These are phyloP conservation scores for Cryoendolithus antarcticus DNA, from an alignment of 2,329 filamentous ascomycete genomes.

Conservation along the genomic window DNA sequence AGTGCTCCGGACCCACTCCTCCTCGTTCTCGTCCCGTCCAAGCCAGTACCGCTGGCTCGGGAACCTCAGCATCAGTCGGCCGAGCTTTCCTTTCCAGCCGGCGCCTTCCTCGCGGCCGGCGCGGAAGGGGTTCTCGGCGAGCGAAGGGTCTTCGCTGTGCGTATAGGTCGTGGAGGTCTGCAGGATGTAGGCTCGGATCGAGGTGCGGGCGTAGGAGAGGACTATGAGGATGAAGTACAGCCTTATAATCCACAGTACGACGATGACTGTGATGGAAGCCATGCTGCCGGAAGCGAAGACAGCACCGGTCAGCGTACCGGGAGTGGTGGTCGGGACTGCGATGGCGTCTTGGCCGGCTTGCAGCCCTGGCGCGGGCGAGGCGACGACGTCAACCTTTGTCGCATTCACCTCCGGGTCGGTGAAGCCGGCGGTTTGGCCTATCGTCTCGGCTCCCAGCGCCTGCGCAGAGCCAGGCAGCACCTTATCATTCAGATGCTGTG, in stretches of 20 bases:
- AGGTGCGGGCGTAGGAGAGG: slow-evolving; percentile 68
- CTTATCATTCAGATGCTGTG: slow-evolving; percentile 38
- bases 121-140: slow-evolving; percentile 58
- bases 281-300: slow-evolving; percentile 54
- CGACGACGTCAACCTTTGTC: slow-evolving; percentile 42
- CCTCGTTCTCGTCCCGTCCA: slow-evolving; percentile 48
- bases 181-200: slow-evolving; percentile 56
- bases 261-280: slow-evolving; percentile 67
- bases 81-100: slow-evolving; percentile 67
- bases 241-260: slow-evolving; percentile 59
- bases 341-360: slow-evolving; percentile 40
- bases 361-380: slow-evolving; percentile 33
- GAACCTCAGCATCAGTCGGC: slow-evolving; percentile 59
- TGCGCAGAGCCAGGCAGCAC: slow-evolving; percentile 5
- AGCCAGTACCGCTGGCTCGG: slow-evolving; percentile 72
- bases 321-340: slow-evolving; percentile 25
- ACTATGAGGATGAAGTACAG: slow-evolving; percentile 77
- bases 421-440: slow-evolving; percentile 53
- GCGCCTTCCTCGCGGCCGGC: slow-evolving; percentile 58
- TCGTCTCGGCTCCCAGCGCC: slow-evolving; percentile 39
- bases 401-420: slow-evolving; percentile 51
- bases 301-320: slow-evolving; percentile 43
- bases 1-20: slow-evolving; percentile 56
- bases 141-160: slow-evolving; percentile 29
- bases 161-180: slow-evolving; percentile 26